A percentile compares a stretch with the other conserved stretches of the same genome.
phyloP scores from a whole-genome alignment of 2,329 filamentous ascomycete genomes.

The Thermothelomyces thermophilus region DNA sequence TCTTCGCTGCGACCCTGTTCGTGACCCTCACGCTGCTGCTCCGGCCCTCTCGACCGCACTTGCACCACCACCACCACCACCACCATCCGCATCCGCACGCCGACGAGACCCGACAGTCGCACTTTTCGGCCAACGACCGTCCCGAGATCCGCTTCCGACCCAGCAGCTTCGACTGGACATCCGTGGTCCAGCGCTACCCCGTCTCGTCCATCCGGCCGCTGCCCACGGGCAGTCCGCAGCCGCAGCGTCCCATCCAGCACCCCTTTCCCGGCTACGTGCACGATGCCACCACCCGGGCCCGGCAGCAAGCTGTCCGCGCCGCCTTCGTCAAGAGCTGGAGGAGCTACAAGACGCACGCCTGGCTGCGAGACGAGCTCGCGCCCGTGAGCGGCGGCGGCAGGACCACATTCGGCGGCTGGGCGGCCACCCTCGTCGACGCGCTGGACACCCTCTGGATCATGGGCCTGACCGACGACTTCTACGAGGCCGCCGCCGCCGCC shows the following conservation, averaged over 20 bases:
- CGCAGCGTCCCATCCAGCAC: conserved; percentile 24
- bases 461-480: conserved; percentile 51
- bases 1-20: conserved; percentile 11
- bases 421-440: conserved; percentile 52
- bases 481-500: conserved; percentile 44
- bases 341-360: conserved; percentile 46
- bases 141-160: conserved; percentile 14
- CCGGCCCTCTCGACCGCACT: conserved; percentile 1
- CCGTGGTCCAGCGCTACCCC: conserved; percentile 20
- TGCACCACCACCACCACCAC: too few species aligned
- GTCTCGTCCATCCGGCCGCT: conserved; percentile 26
- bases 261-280: conserved; percentile 29
- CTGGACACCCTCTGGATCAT: conserved; percentile 59
- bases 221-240: conserved; percentile 13
- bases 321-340: conserved; percentile 42
- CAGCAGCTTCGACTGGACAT: conserved; percentile 23
- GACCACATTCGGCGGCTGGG: conserved; percentile 48
- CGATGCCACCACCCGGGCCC: conserved; percentile 13
- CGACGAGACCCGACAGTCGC: background rate
- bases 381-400: conserved; percentile 42
- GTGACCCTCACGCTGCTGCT: conserved; percentile 9
- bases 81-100: too few species aligned
- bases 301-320: conserved; percentile 32
- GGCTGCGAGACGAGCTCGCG: conserved; percentile 45
- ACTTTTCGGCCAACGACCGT: background rate